A percentile compares a stretch with the other conserved stretches of the same genome.
Conservation (phyloP, 108 stramenopile species). For the Fistulifera pelliculosa region DNA sequence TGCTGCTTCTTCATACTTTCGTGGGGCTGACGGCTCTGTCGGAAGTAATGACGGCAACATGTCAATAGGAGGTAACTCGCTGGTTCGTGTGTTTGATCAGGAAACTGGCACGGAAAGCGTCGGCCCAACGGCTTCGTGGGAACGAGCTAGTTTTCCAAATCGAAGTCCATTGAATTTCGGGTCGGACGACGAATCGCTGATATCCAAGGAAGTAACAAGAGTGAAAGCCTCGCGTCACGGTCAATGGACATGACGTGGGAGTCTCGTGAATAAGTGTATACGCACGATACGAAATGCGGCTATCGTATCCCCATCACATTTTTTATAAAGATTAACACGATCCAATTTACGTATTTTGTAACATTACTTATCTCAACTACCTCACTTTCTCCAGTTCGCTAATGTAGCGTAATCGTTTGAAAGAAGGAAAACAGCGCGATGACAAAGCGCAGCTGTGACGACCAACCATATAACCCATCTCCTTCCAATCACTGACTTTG, state of each 20-base stretch:
- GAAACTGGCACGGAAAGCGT: constrained; percentile 1
- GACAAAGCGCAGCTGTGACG: too few relatives aligned
- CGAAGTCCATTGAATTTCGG: constrained; percentile 6
- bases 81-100: constrained; percentile 6
- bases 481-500: too few relatives aligned
- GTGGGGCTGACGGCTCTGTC: background rate
- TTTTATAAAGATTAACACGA: too few relatives aligned
- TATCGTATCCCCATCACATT: too few relatives aligned
- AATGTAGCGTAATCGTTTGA: too few relatives aligned
- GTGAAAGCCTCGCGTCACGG: background rate
- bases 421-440: too few relatives aligned
- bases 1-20: constrained; percentile 7
- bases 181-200: constrained; percentile 11
- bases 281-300: too few relatives aligned
- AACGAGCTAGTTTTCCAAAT: constrained; percentile 4
- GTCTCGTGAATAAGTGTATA: background rate
- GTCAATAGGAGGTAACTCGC: constrained; percentile 12
- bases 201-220: constrained; percentile 8
- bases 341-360: too few relatives aligned
- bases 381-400: too few relatives aligned
- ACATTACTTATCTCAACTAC: too few relatives aligned
- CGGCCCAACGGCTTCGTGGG: constrained; percentile 9
- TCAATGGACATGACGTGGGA: background rate
- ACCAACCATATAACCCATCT: too few relatives aligned
- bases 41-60: background rate